Base-by-base conservation (phyloP, 2,329 filamentous ascomycete genomes). In the Paradendryphiella salina region DNA sequence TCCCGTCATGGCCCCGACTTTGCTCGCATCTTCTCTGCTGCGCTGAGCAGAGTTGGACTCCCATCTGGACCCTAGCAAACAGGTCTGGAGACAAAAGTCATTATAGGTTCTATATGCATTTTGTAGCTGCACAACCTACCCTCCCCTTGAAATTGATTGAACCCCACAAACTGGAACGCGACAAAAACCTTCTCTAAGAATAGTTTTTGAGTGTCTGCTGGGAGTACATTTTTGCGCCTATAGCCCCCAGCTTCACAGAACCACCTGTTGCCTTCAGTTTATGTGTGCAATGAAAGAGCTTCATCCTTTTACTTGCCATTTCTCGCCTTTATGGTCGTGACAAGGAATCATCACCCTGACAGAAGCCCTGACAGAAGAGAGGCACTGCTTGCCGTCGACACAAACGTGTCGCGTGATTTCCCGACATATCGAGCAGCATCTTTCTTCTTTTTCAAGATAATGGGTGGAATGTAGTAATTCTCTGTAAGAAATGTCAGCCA, bases 41-140 rank as follows among this genome's bases (percentile, higher is more conserved):
- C 63, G 3, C 71, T 76, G 3, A 80, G 3, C 71, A 76, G 3
- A 80, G 68, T 23, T 73, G 72, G 5, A 79, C 62, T 7, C 77
- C 78, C 51, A 75, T 70, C 44, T 80, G 77, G 0, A 80, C 77
- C 11, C 77, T 66, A 5, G 76, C 73, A 52, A 80, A 80, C 40
- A 79, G 69, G 9, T 78, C 78, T 26, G 23, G 10, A 26, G 23
- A 9, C 23, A 26, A 26, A 26, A 10, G 23, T 26, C 3, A 26
- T 7, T 26, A 26, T 7, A 23, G 9, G 23, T 26, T 9, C 10
- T 9, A 7, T 3, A 26, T 26, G 8, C 7, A 10, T 10, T 3
- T 10, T 26, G 7, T 26, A 26, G 23, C 23, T 26, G 23, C 23
- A 26, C 7, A 26, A 26, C 23, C 10, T 26, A 26, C 23, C 23